phyloP scores from a whole-genome alignment of 306 rosid genomes.

The Hylodesmum podocarpum region DNA sequence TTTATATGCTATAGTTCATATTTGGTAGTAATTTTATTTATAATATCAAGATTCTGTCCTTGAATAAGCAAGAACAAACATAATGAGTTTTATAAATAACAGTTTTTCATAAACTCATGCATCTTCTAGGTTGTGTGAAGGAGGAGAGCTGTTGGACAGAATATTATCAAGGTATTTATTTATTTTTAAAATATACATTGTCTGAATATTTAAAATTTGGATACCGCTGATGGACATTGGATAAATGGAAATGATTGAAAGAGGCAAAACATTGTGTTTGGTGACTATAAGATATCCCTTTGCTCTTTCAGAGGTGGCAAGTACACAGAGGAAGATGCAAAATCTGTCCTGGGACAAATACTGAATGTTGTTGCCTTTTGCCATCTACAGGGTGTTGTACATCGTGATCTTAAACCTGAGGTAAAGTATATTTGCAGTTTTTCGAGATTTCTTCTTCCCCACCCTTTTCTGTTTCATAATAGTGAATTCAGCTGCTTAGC shows the following conservation, averaged over 20 bases:
- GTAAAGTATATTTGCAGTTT: conserved; percentile 30
- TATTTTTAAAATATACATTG: neutral
- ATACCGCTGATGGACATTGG: neutral
- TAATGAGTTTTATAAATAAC: neutral
- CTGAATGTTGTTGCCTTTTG: conserved; percentile 33
- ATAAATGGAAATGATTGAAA: neutral
- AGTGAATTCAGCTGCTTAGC: neutral
- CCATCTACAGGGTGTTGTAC: conserved; percentile 12
- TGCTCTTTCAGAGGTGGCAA: conserved; percentile 69
- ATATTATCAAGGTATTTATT: conserved; percentile 64
- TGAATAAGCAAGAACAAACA: neutral
- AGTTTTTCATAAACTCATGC: neutral
- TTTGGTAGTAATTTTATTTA: neutral
- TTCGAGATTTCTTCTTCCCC: neutral
- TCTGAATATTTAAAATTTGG: conserved; percentile 5
- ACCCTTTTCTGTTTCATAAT: neutral
- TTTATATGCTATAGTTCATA: neutral
- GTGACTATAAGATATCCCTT: conserved; percentile 19
- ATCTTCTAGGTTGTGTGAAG: conserved; percentile 68
- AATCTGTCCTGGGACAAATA: conserved; percentile 63
- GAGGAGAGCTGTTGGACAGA: conserved; percentile 88
- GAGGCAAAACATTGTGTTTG: neutral
- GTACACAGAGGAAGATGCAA: conserved; percentile 86
- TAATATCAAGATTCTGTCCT: neutral
- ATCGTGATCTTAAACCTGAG: conserved; percentile 53